Evolutionary conservation across 2,329 filamentous ascomycete genomes (phyloP).

Genomic region (Lachnellula subtilissima): DNA sequence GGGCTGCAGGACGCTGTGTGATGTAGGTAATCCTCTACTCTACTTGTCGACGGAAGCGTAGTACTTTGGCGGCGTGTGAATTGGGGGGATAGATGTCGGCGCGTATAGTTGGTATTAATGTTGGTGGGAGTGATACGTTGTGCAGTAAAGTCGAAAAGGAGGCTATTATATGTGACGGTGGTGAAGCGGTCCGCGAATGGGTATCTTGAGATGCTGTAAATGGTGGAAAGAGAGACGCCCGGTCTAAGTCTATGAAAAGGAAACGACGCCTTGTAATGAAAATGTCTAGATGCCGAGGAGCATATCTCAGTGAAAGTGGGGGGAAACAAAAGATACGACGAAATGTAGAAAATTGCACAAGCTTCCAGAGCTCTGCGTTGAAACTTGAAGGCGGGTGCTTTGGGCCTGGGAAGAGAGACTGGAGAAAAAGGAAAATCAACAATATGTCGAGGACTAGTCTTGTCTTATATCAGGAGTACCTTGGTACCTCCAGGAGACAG

Average conservation of each 20-base stretch:
- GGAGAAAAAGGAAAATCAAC: conserved; percentile 10
- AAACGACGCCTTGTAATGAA: conserved; percentile 11
- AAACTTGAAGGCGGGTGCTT: conserved; percentile 19
- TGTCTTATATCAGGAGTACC: conserved; percentile 17
- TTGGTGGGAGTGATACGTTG: conserved; percentile 13
- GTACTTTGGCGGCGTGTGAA: conserved; percentile 1
- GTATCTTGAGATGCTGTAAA: conserved; percentile 18
- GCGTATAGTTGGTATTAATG: conserved; percentile 6
- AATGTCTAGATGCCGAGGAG: conserved; percentile 15
- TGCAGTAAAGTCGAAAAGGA: conserved; percentile 4
- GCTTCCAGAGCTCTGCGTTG: conserved; percentile 46
- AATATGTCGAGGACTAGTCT: conserved; percentile 1
- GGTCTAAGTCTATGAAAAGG: conserved; percentile 24
- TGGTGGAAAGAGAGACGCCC: conserved; percentile 17
- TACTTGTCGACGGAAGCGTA: conserved; percentile 12
- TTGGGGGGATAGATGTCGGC: conserved; percentile 8
- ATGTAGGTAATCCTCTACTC: conserved; percentile 3
- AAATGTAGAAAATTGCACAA: conserved; percentile 22
- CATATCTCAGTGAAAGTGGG: background rate
- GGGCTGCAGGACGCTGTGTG: conserved; percentile 17
- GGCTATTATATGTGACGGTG: conserved; percentile 1
- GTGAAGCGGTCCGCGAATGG: conserved; percentile 11
- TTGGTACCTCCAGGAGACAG: conserved; percentile 1
- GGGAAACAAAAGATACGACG: conserved; percentile 16
- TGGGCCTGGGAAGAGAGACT: conserved; percentile 30